These are phyloP conservation scores for Solanum dulcamara DNA, from an alignment of 257 asterid species.

Conservation along the genomic window DNA sequence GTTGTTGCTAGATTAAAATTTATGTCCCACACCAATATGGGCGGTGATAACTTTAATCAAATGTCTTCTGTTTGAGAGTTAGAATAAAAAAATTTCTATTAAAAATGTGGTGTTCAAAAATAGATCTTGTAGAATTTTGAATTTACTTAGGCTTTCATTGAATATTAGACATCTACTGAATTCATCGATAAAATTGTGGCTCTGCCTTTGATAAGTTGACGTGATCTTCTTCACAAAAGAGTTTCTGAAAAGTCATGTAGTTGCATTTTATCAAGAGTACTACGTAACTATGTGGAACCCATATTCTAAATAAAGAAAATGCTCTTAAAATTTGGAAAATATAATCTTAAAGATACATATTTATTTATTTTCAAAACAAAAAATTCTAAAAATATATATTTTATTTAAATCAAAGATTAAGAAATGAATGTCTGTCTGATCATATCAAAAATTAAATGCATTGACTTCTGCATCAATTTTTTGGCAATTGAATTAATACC, in stretches of 20 bases:
- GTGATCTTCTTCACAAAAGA: not conserved
- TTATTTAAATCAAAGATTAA: not conserved
- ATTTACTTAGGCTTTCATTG: too few relatives aligned
- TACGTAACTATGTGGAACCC: not conserved
- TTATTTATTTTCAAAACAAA: not conserved
- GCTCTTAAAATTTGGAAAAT: not conserved
- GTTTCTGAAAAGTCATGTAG: not conserved
- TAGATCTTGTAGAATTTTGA: accelerated
- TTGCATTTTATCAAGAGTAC: not conserved
- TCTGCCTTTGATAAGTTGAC: not conserved
- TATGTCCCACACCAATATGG: not conserved
- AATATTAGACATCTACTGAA: too few relatives aligned
- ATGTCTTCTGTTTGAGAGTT: not conserved
- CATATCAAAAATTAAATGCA: not conserved
- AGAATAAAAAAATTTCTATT: too few relatives aligned
- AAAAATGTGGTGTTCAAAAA: accelerated
- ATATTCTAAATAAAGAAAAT: not conserved
- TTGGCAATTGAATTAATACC: not conserved
- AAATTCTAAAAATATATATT: not conserved
- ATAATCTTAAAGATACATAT: not conserved
- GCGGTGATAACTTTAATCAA: too few relatives aligned
- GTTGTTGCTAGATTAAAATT: not conserved
- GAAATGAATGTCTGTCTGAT: not conserved
- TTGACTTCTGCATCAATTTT: not conserved
- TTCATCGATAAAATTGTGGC: not conserved